Evolutionary conservation across 768 basidiomycete species (phyloP), one percentile per base, ranked within the genome.

Genomic region (Cystofilobasidium capitatum): DNA sequence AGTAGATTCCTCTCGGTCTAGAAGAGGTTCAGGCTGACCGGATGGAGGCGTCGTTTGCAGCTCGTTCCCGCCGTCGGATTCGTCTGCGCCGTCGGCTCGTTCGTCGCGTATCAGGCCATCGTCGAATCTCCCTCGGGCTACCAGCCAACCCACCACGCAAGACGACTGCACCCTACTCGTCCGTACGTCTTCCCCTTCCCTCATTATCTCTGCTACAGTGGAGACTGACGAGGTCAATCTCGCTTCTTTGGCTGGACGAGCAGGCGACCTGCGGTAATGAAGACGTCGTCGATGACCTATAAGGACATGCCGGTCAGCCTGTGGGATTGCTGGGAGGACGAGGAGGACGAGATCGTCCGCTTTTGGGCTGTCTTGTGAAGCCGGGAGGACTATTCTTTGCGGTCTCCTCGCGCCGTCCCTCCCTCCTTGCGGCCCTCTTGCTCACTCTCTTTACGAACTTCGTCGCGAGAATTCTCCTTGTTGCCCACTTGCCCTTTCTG

Each of bases 301-400:
- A 24, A 24, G 22, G 24, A 20, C 24, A 9, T 24, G 17, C 49
- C 49, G 8, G 20, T 29, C 3, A n/a, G 24, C 24, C 9, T 24
- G n/a, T 51, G 9, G 49, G 49, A 24, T 29, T 51, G 49, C 9
- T 51, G 49, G 51, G 51, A 55, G 51, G 51, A 55, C 31, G 51
- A 55, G 8, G 51, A 55, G 31, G 51, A 55, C 51, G 51, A 55
- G 51, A 14, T 55, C 31, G 51, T 55, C 9, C 51, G 51, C 29
- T 55, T 55, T 31, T 55, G 51, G 51, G 51, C 51, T 3, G 13
- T 14, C 29, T 31, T 55, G 29, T 55, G 31, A 55, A n/a, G n/a
- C n/a, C n/a, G n/a, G n/a, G n/a, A n/a, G n/a, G n/a, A n/a, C n/a
- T n/a, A n/a, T n/a, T n/a, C n/a, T n/a, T n/a, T n/a, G n/a, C n/a